These are phyloP conservation scores for Trypanosoma congolense DNA, from an alignment of 208 protist genomes.

Conservation along the genomic window DNA sequence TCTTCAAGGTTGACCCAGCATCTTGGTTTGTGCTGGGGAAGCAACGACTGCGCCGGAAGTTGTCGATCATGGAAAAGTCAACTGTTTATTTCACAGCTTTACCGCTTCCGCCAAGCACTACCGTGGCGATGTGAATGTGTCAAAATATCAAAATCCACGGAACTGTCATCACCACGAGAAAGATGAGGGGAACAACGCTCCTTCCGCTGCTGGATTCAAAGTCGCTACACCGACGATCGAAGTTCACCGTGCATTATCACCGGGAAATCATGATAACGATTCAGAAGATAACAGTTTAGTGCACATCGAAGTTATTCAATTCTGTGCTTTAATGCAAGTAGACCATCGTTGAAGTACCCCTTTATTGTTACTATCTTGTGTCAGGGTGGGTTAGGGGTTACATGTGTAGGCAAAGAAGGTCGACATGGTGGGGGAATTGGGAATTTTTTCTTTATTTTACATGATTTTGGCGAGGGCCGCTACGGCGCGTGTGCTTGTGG, in stretches of 20 bases:
- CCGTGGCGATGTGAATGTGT: no score
- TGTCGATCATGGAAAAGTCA: conserved; percentile 68
- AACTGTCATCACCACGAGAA: no score
- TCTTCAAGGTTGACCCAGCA: conserved; percentile 50
- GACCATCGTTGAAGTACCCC: conserved; percentile 3
- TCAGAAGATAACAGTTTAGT: conserved; percentile 11
- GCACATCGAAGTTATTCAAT: conserved; percentile 71
- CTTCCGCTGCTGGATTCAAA: background rate
- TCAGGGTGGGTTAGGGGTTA: no score
- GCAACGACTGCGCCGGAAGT: conserved; percentile 50
- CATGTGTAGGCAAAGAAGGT: no score
- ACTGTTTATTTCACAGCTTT: conserved; percentile 70
- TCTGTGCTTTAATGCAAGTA: conserved; percentile 46
- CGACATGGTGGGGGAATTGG: no score
- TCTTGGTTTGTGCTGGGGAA: conserved; percentile 81
- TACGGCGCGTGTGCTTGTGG: no score
- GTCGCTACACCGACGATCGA: conserved; percentile 53
- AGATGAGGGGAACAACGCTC: no score
- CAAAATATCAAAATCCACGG: no score
- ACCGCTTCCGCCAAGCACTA: conserved; percentile 57
- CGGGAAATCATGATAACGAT: background rate
- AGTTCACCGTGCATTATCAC: conserved; percentile 37
- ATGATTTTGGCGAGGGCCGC: no score
- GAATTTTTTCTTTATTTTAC: no score
- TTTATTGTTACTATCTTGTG: background rate